These are phyloP conservation scores for Emmonsiellopsis sp. DNA, from an alignment of 2,329 filamentous ascomycete species.

Conservation along the genomic window DNA sequence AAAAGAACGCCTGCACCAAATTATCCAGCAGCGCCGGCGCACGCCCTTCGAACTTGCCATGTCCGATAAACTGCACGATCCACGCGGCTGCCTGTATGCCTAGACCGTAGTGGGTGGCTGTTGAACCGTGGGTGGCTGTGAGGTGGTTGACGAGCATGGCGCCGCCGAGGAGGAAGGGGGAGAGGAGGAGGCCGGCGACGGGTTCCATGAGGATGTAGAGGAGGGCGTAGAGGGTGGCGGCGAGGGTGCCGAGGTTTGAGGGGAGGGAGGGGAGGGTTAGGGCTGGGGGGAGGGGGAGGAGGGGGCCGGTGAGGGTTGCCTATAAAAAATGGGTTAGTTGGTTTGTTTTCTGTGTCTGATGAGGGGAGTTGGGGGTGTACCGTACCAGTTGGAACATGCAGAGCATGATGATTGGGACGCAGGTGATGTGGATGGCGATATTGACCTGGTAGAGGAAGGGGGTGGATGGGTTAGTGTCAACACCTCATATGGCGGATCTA, in stretches of 20 bases:
- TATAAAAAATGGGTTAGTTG: conserved; percentile 19
- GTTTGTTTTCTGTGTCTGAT: background rate
- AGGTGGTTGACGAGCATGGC: conserved; percentile 71
- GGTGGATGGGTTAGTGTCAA: conserved; percentile 11
- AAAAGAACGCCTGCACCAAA: conserved; percentile 78
- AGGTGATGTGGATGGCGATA: conserved; percentile 54
- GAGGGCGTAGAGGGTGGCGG: conserved; percentile 56
- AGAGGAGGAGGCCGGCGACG: conserved; percentile 71
- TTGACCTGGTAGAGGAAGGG: conserved; percentile 43
- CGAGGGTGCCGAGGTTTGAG: conserved; percentile 50
- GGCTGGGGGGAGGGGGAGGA: conserved; percentile 46
- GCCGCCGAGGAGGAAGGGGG: conserved; percentile 64
- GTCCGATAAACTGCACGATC: conserved; percentile 85
- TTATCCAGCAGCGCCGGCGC: conserved; percentile 88
- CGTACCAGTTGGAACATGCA: conserved; percentile 53
- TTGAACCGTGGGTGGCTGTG: conserved; percentile 52
- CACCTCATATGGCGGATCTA: conserved; percentile 13
- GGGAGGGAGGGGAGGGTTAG: conserved; percentile 50
- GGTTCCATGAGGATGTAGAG: conserved; percentile 91
- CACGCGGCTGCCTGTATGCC: conserved; percentile 66
- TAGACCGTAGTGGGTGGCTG: conserved; percentile 57
- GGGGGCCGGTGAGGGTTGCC: conserved; percentile 48
- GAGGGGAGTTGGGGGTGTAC: background rate
- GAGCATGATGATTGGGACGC: conserved; percentile 53
- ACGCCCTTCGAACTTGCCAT: conserved; percentile 78